A percentile compares a stretch with the other conserved stretches of the same genome.
Conservation (phyloP, 495 filamentous ascomycete species). For the Patellaria atrata region DNA sequence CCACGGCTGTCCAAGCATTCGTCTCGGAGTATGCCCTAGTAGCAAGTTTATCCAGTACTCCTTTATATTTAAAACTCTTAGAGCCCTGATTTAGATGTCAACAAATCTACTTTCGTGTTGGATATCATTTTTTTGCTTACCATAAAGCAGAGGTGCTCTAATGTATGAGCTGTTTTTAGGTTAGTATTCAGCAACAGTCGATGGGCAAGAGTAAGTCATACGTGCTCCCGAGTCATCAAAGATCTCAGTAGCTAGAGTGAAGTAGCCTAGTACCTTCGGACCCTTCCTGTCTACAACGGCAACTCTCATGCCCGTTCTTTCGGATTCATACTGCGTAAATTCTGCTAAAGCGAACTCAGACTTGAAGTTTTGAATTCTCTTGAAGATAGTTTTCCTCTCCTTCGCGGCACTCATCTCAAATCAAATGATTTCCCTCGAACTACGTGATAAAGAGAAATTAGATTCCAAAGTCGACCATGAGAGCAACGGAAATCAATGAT, state of each 20-base stretch:
- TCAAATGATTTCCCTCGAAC: slow-evolving; percentile 18
- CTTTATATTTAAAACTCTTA: slow-evolving; percentile 85
- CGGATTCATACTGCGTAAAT: slow-evolving; percentile 78
- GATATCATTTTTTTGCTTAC: too few relatives aligned
- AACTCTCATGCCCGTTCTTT: slow-evolving; percentile 83
- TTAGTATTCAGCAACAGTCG: slow-evolving; percentile 1
- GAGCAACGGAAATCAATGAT: too few relatives aligned
- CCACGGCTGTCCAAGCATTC: slow-evolving; percentile 91
- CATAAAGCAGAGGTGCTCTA: slow-evolving; percentile 97
- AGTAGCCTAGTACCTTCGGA: slow-evolving; percentile 80
- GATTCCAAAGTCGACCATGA: too few relatives aligned
- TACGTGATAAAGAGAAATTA: too few relatives aligned
- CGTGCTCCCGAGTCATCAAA: slow-evolving; percentile 87
- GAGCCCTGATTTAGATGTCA: too few relatives aligned
- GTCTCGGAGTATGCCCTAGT: slow-evolving; percentile 84
- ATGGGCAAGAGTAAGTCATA: slow-evolving; percentile 11
- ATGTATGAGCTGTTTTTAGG: slow-evolving; percentile 49
- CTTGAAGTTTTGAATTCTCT: slow-evolving; percentile 67
- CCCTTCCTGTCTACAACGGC: slow-evolving; percentile 84
- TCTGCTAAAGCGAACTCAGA: slow-evolving; percentile 74
- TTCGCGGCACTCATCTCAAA: slow-evolving; percentile 16
- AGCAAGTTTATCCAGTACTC: slow-evolving; percentile 83
- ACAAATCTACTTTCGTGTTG: too few relatives aligned
- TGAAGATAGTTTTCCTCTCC: slow-evolving; percentile 42
- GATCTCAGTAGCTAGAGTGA: slow-evolving; percentile 92